Conservation (phyloP, 768 basidiomycete genomes). For the Lactarius indigo region DNA sequence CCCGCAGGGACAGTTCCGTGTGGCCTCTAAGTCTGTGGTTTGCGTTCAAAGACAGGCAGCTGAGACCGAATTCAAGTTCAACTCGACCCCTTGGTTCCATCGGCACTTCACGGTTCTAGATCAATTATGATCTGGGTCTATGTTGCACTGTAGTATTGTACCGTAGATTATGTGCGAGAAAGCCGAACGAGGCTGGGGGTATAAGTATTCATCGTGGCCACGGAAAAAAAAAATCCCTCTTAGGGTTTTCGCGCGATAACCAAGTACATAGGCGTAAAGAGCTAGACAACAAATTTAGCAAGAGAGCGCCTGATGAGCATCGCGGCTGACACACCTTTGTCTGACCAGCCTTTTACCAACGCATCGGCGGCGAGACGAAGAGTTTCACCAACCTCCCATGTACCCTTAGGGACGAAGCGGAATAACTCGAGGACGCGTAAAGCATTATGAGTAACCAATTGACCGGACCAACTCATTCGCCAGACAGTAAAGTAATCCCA, state of each 20-base stretch:
- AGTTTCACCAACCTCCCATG: conserved; percentile 83
- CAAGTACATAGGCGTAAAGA: conserved; percentile 87
- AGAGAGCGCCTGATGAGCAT: neutral
- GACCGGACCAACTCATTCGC: conserved; percentile 88
- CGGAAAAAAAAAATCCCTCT: neutral
- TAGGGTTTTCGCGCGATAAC: conserved; percentile 39
- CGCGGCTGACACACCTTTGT: conserved; percentile 55
- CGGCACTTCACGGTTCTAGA: neutral
- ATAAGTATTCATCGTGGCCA: neutral
- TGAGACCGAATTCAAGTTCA: neutral
- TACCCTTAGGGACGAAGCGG: conserved; percentile 87
- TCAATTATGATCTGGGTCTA: neutral
- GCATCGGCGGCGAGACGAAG: conserved; percentile 78
- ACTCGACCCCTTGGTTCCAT: neutral
- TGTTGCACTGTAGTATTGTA: conserved; percentile 1
- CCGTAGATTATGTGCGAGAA: neutral
- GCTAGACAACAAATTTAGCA: conserved; percentile 38
- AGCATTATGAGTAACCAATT: conserved; percentile 76
- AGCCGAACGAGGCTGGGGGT: neutral
- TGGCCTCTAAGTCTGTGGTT: neutral
- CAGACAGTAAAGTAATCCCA: conserved; percentile 90
- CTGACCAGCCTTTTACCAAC: conserved; percentile 80
- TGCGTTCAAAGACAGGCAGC: neutral
- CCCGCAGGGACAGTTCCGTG: too few species aligned
- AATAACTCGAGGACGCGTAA: conserved; percentile 74